Base-by-base conservation (phyloP, 768 basidiomycete species). In the Rhodotorula kratochvilovae region DNA sequence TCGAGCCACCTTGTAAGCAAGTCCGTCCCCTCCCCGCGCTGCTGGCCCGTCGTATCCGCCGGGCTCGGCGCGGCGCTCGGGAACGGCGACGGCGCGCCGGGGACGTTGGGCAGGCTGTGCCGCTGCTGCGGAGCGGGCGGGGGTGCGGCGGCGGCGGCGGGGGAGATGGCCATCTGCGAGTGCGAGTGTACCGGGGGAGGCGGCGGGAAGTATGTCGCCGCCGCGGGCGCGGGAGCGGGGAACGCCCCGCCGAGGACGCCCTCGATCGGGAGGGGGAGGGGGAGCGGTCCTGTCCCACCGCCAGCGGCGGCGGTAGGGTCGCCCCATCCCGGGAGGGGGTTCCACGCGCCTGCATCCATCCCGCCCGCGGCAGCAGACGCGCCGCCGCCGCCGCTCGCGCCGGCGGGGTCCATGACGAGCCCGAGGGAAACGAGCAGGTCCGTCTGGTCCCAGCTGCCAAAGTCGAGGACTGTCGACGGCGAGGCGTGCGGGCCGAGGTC, bases 401-500 rank as follows among this genome's bases (percentile, higher is more conserved):
- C n/a, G n/a, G 48, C 48, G 2, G 51, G 51, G 42, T 64, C 63
- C 56, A 63, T 58, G 35, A 73, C 72, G 33, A 73, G 68, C 15
- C 72, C 72, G 31, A 73, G 68, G 0, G 61, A 63, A 45, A 73
- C 61, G 48, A 73, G 57, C 3, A 73, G 36, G 56, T 73, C 72
- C 21, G 64, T 59, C n/a, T 73, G 72, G 31, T 73, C 72, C 72
- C 72, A 73, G 29, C 50, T 56, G 31, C 64, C 65, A 21, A 69
- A 69, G 39, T 73, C 72, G 65, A 73, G 68, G 5, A 73, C 57
- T 35, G 67, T 68, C 27, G 59, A 48, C 2, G 63, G 36, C 5
- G 42, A 29, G 19, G 63, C 71, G 12, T 42, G 4, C 13, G 71
- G 71, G 2, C 67, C 71, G 42, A 73, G 63, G 25, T 66, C 71